These are phyloP conservation scores for Rhizopus stolonifer DNA, from an alignment of 371 early-diverging fungal genomes.

Conservation along the genomic window DNA sequence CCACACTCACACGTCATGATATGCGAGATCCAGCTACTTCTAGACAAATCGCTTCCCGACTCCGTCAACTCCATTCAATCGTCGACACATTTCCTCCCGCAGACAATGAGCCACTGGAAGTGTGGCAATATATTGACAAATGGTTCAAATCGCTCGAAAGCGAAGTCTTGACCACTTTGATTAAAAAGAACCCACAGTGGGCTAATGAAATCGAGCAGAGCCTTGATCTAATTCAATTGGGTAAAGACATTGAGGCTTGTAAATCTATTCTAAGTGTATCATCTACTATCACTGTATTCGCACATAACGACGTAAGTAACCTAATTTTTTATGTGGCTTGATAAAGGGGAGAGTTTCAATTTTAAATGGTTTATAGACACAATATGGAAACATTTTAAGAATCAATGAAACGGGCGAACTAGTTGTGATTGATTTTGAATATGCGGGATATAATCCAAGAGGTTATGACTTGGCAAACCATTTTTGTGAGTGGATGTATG, in stretches of 20 bases:
- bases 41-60: conserved; percentile 70
- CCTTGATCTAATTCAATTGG: conserved; percentile 44
- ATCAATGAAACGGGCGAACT: conserved; percentile 25
- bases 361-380: conserved; percentile 17
- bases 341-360: neutral
- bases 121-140: conserved; percentile 68
- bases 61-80: conserved; percentile 75
- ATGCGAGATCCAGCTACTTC: conserved; percentile 66
- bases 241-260: conserved; percentile 49
- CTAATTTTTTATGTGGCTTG: neutral
- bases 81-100: conserved; percentile 63
- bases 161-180: conserved; percentile 10
- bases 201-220: conserved; percentile 18
- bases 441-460: conserved; percentile 82
- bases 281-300: conserved; percentile 73
- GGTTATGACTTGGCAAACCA: conserved; percentile 89
- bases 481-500: conserved; percentile 88
- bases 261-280: conserved; percentile 31
- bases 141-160: conserved; percentile 45
- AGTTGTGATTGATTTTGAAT: conserved; percentile 74
- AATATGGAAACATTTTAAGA: conserved; percentile 40
- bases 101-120: conserved; percentile 36
- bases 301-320: conserved; percentile 77
- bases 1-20: conserved; percentile 68
- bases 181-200: conserved; percentile 25